Evolutionary conservation across 163 green algal species (phyloP), one percentile per base, ranked within the genome.

Genomic region (Scenedesmus sp.): DNA sequence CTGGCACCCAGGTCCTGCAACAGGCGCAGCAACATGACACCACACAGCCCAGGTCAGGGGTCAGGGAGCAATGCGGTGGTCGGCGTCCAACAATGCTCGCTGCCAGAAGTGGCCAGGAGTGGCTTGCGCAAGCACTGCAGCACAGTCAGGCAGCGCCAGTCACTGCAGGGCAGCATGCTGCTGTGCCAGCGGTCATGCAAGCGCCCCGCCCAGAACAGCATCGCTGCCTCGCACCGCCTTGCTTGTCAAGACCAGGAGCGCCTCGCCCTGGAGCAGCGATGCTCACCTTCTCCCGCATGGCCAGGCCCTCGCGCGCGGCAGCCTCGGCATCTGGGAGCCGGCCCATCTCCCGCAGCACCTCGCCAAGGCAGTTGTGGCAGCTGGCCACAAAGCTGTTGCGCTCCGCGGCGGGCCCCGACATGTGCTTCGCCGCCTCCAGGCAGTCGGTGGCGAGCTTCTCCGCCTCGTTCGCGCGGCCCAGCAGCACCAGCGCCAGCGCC

Each of bases 311-410:
- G 6, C 88, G 43, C 13, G 80, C 81, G 26, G 81, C 82, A 30
- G 35, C 88, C 68, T 92, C 88, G 18, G 88, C 81, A 37, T 92
- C 88, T 16, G 49, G 24, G 24, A 92, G 35, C 65, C 88, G 73
- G 37, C 88, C 88, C 61, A 89, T 83, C 81, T 92, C 88, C 2
- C 82, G 61, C 44, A 89, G 65, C 81, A 56, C 88, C 81, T 92
- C 88, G n/a, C 65, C 81, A 24, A 92, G 53, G 82, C 88, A 92
- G 81, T 92, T 92, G 81, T 76, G 49, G 46, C 80, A 88, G 46
- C 43, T 85, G 12, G 88, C 88, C n/a, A 89, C 81, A 72, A 92
- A 83, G 46, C 82, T 88, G 81, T 89, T 89, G 15, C 88, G 88
- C 46, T 92, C 88, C 18, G 81, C 61, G 16, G 81, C 81, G 24